Conservation (phyloP, 176 grass and related monocot genomes). For the Paspalum vaginatum region DNA sequence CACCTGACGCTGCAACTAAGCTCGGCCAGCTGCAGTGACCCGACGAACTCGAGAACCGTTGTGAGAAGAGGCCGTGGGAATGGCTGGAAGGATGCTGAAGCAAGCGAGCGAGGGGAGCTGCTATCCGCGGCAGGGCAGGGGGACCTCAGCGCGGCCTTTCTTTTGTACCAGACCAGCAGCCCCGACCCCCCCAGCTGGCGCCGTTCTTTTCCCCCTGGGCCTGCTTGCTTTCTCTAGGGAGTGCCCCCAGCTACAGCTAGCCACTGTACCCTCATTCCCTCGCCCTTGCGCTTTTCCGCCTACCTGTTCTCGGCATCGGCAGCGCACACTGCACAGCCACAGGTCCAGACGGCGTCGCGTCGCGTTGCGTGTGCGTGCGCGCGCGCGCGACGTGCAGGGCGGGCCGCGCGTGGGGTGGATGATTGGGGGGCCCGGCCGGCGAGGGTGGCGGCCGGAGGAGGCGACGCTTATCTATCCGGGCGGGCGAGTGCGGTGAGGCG, state of each 20-base stretch:
- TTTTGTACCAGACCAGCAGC: slow-evolving; percentile 34
- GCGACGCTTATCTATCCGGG: slow-evolving; percentile 45
- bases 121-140: no score
- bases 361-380: slow-evolving; percentile 29
- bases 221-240: background rate
- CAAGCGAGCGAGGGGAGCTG: background rate
- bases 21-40: no score
- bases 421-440: background rate
- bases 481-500: background rate
- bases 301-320: slow-evolving; percentile 5
- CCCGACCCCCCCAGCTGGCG: background rate
- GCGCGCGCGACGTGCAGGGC: background rate
- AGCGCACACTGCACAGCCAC: background rate
- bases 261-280: background rate
- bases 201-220: slow-evolving; percentile 1
- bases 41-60: background rate
- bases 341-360: slow-evolving; percentile 16
- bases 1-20: slow-evolving; percentile 21
- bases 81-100: background rate
- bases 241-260: no score
- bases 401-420: slow-evolving; percentile 15
- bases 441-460: background rate
- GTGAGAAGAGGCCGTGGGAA: background rate
- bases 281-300: background rate
- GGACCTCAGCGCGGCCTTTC: background rate